A percentile compares a stretch with the other conserved stretches of the same genome.
Evolutionary conservation across 2,329 filamentous ascomycete species (phyloP).

Genomic region (Alternaria angustiovoidea): DNA sequence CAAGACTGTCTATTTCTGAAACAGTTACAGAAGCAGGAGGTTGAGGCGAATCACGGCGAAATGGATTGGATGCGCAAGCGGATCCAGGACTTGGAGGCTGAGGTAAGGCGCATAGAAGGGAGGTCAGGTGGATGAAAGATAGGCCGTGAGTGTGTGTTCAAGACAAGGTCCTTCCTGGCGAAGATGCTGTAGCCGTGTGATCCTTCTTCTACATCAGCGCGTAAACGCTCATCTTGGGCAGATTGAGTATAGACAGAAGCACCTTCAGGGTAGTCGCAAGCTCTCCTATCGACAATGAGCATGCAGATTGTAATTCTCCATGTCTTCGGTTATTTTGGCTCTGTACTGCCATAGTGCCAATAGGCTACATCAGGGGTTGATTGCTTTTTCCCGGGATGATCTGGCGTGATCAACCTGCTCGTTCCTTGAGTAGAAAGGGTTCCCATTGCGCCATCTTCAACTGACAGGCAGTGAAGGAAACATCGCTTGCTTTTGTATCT

Average conservation of each 20-base stretch:
- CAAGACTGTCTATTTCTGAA: conserved; percentile 3
- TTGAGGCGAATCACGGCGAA: conserved; percentile 3
- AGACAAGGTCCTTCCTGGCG: neutral
- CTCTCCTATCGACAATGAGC: neutral
- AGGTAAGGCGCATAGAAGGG: neutral
- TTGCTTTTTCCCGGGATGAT: conserved; percentile 6
- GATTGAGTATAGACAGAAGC: neutral
- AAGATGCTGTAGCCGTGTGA: neutral
- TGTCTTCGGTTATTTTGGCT: neutral
- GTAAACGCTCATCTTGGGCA: conserved; percentile 1
- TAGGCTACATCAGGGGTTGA: neutral
- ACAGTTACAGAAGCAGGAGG: neutral
- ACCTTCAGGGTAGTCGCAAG: neutral
- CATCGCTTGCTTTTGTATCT: neutral
- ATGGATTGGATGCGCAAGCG: conserved; percentile 1
- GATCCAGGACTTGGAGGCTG: neutral
- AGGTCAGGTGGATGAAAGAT: conserved; percentile 4
- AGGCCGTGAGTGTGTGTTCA: neutral
- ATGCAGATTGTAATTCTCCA: neutral
- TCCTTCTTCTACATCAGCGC: neutral
- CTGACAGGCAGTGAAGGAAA: neutral
- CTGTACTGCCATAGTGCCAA: neutral
- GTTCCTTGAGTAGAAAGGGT: conserved; percentile 1
- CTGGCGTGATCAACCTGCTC: neutral
- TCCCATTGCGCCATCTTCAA: neutral